phyloP scores from a whole-genome alignment of 805 yeast species.

The Candida sonorensis region DNA sequence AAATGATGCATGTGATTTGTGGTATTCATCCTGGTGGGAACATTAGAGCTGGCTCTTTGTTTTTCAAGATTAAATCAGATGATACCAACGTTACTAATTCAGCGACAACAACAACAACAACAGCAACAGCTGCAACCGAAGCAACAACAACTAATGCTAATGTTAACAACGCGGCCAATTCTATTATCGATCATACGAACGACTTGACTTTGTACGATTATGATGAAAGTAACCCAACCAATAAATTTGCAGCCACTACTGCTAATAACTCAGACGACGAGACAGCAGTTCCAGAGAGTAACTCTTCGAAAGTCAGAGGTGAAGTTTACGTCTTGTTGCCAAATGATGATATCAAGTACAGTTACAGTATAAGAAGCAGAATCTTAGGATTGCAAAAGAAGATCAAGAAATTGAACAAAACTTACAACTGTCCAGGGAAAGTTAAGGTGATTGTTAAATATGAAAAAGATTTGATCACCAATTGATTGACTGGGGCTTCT shows the following conservation, averaged over 20 bases:
- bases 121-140: too few species aligned
- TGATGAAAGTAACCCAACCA: too few species aligned
- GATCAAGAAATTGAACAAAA: constrained; percentile 45
- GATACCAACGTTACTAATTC: constrained; percentile 1
- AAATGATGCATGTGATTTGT: constrained; percentile 69
- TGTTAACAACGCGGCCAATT: constrained; percentile 1
- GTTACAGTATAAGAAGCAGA: constrained; percentile 52
- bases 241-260: too few species aligned
- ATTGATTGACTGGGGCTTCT: constrained; percentile 5
- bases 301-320: constrained; percentile 23
- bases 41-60: constrained; percentile 53
- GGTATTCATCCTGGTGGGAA: constrained; percentile 81
- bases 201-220: too few species aligned
- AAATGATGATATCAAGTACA: constrained; percentile 49
- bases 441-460: constrained; percentile 46
- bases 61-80: constrained; percentile 31
- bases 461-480: constrained; percentile 10
- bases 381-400: constrained; percentile 54
- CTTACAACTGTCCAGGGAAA: constrained; percentile 38
- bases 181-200: too few species aligned
- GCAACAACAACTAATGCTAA: too few species aligned
- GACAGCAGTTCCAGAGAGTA: constrained; percentile 21
- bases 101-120: too few species aligned
- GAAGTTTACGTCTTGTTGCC: constrained; percentile 30
- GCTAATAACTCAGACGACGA: constrained; percentile 18